A percentile compares a stretch with the other conserved stretches of the same genome.
Evolutionary conservation across 2,329 filamentous ascomycete species (phyloP).

Genomic region (Fusarium setosum): DNA sequence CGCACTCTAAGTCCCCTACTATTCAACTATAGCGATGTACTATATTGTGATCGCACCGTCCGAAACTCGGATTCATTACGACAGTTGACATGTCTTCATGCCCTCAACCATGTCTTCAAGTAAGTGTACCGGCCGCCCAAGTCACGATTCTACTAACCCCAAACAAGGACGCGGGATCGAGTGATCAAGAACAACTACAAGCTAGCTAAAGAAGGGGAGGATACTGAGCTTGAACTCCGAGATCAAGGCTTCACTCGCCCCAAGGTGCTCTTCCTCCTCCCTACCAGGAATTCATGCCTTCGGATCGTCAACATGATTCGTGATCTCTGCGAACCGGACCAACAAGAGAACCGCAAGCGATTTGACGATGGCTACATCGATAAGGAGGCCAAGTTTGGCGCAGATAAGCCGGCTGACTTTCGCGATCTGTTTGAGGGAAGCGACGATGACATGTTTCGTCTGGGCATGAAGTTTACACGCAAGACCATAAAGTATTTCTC

Average conservation of each 20-base stretch:
- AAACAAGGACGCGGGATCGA: conserved; percentile 78
- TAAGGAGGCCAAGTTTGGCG: conserved; percentile 71
- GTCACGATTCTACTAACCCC: conserved; percentile 24
- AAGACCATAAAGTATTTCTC: conserved; percentile 96
- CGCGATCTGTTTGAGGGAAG: conserved; percentile 91
- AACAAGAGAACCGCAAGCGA: conserved; percentile 94
- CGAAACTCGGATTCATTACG: conserved; percentile 77
- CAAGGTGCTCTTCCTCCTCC: conserved; percentile 90
- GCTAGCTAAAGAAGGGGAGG: conserved; percentile 73
- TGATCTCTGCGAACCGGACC: conserved; percentile 81
- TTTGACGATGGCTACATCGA: conserved; percentile 87
- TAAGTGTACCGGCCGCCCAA: conserved; percentile 49
- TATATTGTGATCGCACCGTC: conserved; percentile 79
- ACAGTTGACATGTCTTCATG: conserved; percentile 81
- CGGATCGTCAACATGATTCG: conserved; percentile 82
- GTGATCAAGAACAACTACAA: conserved; percentile 94
- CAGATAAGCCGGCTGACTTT: conserved; percentile 87
- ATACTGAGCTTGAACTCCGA: conserved; percentile 77
- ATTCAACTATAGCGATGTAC: conserved; percentile 84
- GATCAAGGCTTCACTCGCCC: conserved; percentile 97
- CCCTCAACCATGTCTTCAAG: conserved; percentile 93
- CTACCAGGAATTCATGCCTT: conserved; percentile 88
- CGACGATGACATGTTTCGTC: conserved; percentile 95
- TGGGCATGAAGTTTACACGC: conserved; percentile 96
- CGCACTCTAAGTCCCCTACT: conserved; percentile 76